These are phyloP conservation scores for Didymella segeticola DNA, from an alignment of 2,329 filamentous ascomycete genomes.

Conservation along the genomic window DNA sequence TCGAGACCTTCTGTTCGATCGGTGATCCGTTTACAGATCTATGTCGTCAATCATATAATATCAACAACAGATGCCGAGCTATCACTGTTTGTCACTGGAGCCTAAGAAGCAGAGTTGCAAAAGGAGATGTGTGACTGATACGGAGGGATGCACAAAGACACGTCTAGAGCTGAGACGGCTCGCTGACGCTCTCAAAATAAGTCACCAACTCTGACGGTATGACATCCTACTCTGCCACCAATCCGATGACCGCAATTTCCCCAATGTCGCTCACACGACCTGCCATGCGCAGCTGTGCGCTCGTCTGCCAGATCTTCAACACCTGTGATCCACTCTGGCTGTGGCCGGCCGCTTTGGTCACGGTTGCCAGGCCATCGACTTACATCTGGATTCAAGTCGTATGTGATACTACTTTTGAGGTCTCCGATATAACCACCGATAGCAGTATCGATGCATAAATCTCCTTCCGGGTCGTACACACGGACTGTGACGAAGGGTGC, in stretches of 20 bases:
- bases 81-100: no score
- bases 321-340: slow-evolving; percentile 33
- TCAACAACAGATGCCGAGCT: no score
- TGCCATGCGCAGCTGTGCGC: slow-evolving; percentile 10
- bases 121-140: background rate
- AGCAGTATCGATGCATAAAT: slow-evolving; percentile 59
- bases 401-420: slow-evolving; percentile 64
- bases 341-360: slow-evolving; percentile 17
- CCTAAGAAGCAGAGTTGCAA: background rate
- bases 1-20: no score
- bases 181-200: slow-evolving; percentile 22
- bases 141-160: background rate
- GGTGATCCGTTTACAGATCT: no score
- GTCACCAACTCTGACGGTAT: slow-evolving; percentile 21
- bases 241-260: slow-evolving; percentile 28
- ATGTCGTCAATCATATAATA: background rate
- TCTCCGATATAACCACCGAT: slow-evolving; percentile 69
- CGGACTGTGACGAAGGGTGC: slow-evolving; percentile 65
- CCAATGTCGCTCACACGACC: slow-evolving; percentile 2
- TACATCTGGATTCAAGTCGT: slow-evolving; percentile 64
- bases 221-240: slow-evolving; percentile 13
- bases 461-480: slow-evolving; percentile 58
- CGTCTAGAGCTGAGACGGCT: background rate
- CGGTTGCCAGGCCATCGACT: slow-evolving; percentile 13
- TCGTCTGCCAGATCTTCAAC: slow-evolving; percentile 34